phyloP scores from a whole-genome alignment of 257 asterid genomes.

The Solanum dulcamara region DNA sequence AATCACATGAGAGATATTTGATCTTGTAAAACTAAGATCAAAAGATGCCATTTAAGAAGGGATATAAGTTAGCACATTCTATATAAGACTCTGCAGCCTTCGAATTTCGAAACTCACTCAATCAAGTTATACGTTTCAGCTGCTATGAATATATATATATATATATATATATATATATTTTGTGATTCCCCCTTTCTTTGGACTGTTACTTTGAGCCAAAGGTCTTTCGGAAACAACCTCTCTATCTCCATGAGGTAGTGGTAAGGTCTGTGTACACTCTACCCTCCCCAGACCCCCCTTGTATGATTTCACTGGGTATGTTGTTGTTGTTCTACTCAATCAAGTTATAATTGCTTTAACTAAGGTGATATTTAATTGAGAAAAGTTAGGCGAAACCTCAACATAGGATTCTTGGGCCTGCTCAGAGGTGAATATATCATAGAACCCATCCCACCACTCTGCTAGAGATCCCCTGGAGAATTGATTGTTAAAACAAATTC shows the following conservation, averaged over 20 bases:
- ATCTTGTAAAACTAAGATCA: neutral
- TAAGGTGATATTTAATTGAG: neutral
- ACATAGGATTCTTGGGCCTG: neutral
- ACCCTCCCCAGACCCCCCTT: too few species aligned
- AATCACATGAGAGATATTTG: neutral
- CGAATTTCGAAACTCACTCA: neutral
- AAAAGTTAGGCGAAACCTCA: neutral
- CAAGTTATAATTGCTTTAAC: neutral
- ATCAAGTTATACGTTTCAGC: too few species aligned
- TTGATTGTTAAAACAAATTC: neutral
- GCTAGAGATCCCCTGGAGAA: slow-evolving; percentile 28
- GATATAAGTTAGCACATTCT: neutral
- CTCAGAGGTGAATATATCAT: slow-evolving; percentile 17
- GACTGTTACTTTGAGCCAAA: too few species aligned
- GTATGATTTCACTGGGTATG: too few species aligned
- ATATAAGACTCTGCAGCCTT: neutral
- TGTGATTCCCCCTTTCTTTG: too few species aligned
- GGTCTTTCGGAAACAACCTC: too few species aligned
- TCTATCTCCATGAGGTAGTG: too few species aligned
- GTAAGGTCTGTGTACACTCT: too few species aligned
- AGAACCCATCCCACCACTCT: slow-evolving; percentile 47
- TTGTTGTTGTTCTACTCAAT: too few species aligned
- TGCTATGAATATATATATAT: too few species aligned
- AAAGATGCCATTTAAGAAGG: neutral
- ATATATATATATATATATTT: too few species aligned